Percentiles rank a stretch among this genome's conserved stretches.
Conservation (phyloP, 2,329 filamentous ascomycete genomes). For the Penicillium sp. region DNA sequence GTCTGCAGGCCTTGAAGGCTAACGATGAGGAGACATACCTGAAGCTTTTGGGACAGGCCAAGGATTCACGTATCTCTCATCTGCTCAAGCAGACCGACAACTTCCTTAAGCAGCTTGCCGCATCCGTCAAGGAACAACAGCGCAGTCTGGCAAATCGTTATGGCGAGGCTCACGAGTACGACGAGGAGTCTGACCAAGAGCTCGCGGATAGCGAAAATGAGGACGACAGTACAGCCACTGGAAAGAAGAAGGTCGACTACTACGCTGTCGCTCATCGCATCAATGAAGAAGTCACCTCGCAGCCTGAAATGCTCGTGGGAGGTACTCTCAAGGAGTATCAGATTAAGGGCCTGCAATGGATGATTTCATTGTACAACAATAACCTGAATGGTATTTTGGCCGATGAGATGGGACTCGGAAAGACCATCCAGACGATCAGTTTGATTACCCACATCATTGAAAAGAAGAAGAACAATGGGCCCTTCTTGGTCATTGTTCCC, state of each 20-base stretch:
- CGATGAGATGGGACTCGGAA: slow-evolving; percentile 99
- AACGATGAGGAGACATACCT: slow-evolving; percentile 99
- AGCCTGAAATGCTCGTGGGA: slow-evolving; percentile 84
- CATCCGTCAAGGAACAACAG: slow-evolving; percentile 92
- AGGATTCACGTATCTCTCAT: slow-evolving; percentile 98
- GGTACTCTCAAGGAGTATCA: slow-evolving; percentile 96
- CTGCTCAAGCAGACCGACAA: slow-evolving; percentile 94
- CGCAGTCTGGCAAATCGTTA: slow-evolving; percentile 76
- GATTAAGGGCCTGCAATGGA: slow-evolving; percentile 98
- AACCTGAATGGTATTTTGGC: slow-evolving; percentile 98
- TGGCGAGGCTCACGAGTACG: slow-evolving; percentile 58
- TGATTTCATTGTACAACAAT: slow-evolving; percentile 99
- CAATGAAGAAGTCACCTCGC: slow-evolving; percentile 83
- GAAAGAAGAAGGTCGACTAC: slow-evolving; percentile 84
- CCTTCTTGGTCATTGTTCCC: slow-evolving; percentile 94
- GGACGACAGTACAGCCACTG: slow-evolving; percentile 55
- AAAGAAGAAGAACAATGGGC: slow-evolving; percentile 85
- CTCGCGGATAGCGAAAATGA: slow-evolving; percentile 64
- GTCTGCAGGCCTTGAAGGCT: slow-evolving; percentile 96
- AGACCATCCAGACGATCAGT: slow-evolving; percentile 98
- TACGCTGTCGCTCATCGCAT: slow-evolving; percentile 96
- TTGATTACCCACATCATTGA: slow-evolving; percentile 97
- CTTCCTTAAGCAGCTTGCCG: slow-evolving; percentile 92
- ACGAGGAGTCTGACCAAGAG: slow-evolving; percentile 63
- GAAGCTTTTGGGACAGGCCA: slow-evolving; percentile 95